Conservation (phyloP, 78 protist species). For the Speleostelium caveatum region DNA sequence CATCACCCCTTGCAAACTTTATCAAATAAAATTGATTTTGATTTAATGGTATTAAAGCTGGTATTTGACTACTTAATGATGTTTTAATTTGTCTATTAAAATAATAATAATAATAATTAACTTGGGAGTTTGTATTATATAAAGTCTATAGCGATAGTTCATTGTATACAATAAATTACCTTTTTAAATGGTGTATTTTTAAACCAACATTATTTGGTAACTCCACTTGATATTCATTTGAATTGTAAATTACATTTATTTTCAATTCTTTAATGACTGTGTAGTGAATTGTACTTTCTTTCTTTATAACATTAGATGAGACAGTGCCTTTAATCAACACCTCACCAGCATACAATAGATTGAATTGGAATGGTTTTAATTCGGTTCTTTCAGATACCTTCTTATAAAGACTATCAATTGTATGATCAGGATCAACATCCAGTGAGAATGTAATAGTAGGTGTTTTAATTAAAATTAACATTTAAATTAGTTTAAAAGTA, state of each 20-base stretch:
- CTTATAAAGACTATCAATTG: slow-evolving; percentile 2
- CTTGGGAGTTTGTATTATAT: background rate
- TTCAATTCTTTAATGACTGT: slow-evolving; percentile 52
- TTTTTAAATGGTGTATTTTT: slow-evolving; percentile 5
- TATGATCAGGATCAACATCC: slow-evolving; percentile 38
- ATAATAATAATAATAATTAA: background rate
- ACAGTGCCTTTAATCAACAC: slow-evolving; percentile 29
- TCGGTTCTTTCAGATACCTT: slow-evolving; percentile 69
- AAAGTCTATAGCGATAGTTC: background rate
- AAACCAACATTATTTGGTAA: slow-evolving; percentile 71
- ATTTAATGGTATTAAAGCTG: background rate
- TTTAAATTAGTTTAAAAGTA: background rate
- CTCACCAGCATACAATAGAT: slow-evolving; percentile 59
- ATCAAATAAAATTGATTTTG: no score
- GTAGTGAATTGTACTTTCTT: slow-evolving; percentile 60
- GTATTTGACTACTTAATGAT: background rate
- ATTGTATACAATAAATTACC: background rate
- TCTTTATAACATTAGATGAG: slow-evolving; percentile 35
- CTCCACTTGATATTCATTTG: slow-evolving; percentile 32
- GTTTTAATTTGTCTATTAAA: slow-evolving; percentile 19
- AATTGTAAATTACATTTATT: slow-evolving; percentile 6
- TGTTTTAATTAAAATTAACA: slow-evolving; percentile 72
- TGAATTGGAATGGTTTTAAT: slow-evolving; percentile 44
- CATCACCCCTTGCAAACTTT: background rate
- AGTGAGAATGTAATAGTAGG: slow-evolving; percentile 71